Evolutionary conservation across 441 rosid species (phyloP).

Genomic region (Populus hybrid): DNA sequence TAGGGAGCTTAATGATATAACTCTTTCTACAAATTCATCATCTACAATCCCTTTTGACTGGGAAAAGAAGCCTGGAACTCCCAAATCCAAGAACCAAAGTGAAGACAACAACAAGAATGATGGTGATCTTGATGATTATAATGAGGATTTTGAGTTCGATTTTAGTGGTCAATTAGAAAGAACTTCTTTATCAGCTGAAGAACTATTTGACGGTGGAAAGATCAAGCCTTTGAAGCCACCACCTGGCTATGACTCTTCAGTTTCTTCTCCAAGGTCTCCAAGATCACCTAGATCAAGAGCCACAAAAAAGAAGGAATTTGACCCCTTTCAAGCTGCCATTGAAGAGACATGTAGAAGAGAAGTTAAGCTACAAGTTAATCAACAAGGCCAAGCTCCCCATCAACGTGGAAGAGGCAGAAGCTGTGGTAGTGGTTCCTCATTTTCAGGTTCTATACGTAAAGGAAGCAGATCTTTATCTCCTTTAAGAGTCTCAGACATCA

Average conservation of each 20-base stretch:
- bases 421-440: slow-evolving; percentile 15
- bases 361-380: slow-evolving; percentile 7
- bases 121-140: slow-evolving; percentile 17
- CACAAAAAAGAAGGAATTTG: slow-evolving; percentile 30
- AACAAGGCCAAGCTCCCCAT: not conserved
- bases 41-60: slow-evolving; percentile 40
- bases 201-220: slow-evolving; percentile 82
- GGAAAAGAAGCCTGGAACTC: slow-evolving; percentile 46
- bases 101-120: not conserved
- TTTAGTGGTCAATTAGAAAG: slow-evolving; percentile 78
- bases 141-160: slow-evolving; percentile 67
- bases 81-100: slow-evolving; percentile 31
- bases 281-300: slow-evolving; percentile 29
- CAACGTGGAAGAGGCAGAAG: slow-evolving; percentile 53
- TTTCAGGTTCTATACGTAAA: slow-evolving; percentile 39
- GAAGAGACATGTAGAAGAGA: slow-evolving; percentile 31
- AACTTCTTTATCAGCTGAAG: slow-evolving; percentile 71
- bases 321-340: slow-evolving; percentile 35
- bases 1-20: slow-evolving; percentile 13
- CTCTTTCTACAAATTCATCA: slow-evolving; percentile 17
- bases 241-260: slow-evolving; percentile 31
- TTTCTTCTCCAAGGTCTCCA: slow-evolving; percentile 36
- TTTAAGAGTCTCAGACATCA: slow-evolving; percentile 59
- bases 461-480: slow-evolving; percentile 81
- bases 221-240: slow-evolving; percentile 67